phyloP scores from a whole-genome alignment of 768 basidiomycete species.

The Boletus rubescentipes region DNA sequence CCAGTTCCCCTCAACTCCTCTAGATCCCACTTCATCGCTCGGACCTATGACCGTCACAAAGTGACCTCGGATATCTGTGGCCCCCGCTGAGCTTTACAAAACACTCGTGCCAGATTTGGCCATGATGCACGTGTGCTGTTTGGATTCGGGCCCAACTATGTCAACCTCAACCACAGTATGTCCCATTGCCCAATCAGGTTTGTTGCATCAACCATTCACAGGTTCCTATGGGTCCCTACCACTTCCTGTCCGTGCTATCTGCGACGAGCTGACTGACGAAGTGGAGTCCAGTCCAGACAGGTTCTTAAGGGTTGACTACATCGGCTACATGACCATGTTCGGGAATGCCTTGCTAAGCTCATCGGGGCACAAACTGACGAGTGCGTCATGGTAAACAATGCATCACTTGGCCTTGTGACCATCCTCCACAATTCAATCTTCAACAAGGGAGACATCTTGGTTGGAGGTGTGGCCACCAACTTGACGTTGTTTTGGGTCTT shows the following conservation, averaged over 20 bases:
- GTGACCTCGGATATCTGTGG: neutral
- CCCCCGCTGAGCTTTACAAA: slow-evolving; percentile 19
- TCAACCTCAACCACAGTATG: slow-evolving; percentile 67
- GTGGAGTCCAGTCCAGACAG: slow-evolving; percentile 58
- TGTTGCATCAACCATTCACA: slow-evolving; percentile 18
- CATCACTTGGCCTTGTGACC: slow-evolving; percentile 49
- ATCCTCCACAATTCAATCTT: slow-evolving; percentile 60
- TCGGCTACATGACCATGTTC: slow-evolving; percentile 37
- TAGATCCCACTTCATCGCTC: too few species aligned
- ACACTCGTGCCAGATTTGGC: slow-evolving; percentile 48
- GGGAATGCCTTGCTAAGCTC: slow-evolving; percentile 46
- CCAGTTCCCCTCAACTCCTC: too few species aligned
- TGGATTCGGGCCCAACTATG: slow-evolving; percentile 54
- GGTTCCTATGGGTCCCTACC: slow-evolving; percentile 63
- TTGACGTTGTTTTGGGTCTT: neutral
- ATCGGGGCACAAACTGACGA: slow-evolving; percentile 57
- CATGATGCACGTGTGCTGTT: slow-evolving; percentile 54
- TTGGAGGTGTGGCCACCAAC: slow-evolving; percentile 36
- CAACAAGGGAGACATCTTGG: slow-evolving; percentile 58
- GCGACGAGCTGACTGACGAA: slow-evolving; percentile 39
- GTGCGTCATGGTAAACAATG: slow-evolving; percentile 45
- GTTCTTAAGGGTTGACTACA: slow-evolving; percentile 44
- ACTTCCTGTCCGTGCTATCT: slow-evolving; percentile 47
- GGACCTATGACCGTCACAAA: slow-evolving; percentile 8
- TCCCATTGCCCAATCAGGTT: neutral